Evolutionary conservation across 306 rosid species (phyloP), one percentile per base, ranked within the genome.

Genomic region (Mucuna pruriens): DNA sequence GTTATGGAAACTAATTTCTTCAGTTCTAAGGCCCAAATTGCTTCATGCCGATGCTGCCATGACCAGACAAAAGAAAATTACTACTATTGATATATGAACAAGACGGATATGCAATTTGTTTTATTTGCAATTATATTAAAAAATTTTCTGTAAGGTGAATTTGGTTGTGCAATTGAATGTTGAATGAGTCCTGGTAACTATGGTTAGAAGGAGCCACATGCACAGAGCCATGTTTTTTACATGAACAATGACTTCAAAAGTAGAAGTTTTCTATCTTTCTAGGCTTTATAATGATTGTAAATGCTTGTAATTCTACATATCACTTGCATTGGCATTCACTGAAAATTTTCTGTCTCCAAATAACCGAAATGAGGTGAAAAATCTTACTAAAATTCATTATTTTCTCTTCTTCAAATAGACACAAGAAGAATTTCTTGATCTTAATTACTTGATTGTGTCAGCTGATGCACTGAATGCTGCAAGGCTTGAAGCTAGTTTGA

Each of bases 401-500:
- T 25, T 20, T 33, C 31, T 46, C 5, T 6, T 77, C 68, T 36
- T 39, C 66, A 61, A 20, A 34, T 16, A 45, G 71, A 29, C 36
- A 26, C 17, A 26, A 61, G 13, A 38, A 65, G 11, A 51, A n/a
- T 68, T 45, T 22, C 58, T 55, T 68, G 40, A 23, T 58, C 39
- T 57, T 60, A 26, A 40, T 12, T 52, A 23, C 42, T 51, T 80
- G 52, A 19, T 36, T 78, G 39, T 63, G 71, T 68, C 95, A 92
- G 97, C 82, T 17, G 89, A 91, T 86, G 94, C 90, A 20, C 66
- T 94, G 57, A 92, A 94, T 49, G 80, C 61, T 23, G 97, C 89
- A 25, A 88, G 94, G 71, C 70, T 94, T 52, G 98, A 94, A 83
- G 97, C 97, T 20, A 91, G 89, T 74, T 88, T 86, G 38, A 89